Evolutionary conservation across 192 early-diverging fungal species (phyloP).

Genomic region (Rhizoclosmatium sp.): DNA sequence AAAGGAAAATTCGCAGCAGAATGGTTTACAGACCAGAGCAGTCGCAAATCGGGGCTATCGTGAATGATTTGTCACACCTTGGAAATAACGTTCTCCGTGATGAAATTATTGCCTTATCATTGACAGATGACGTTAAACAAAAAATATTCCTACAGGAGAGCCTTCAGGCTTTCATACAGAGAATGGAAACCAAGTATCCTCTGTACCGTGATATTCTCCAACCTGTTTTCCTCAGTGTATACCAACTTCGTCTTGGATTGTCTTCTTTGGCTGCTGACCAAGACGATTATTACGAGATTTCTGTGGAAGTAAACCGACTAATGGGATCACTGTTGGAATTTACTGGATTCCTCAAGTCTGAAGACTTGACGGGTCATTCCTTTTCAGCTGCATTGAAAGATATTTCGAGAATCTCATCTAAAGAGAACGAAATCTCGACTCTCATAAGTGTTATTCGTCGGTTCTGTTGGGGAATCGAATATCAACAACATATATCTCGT

Average conservation of each 20-base stretch:
- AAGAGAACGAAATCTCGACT: conserved; percentile 19
- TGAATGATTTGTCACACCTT: conserved; percentile 66
- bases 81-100: conserved; percentile 61
- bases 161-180: conserved; percentile 67
- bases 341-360: conserved; percentile 12
- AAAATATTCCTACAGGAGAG: conserved; percentile 76
- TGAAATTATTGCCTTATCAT: conserved; percentile 45
- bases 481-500: conserved; percentile 15
- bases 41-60: conserved; percentile 72
- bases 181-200: conserved; percentile 72
- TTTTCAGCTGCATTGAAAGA: conserved; percentile 10
- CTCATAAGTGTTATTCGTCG: conserved; percentile 29
- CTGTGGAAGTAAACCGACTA: conserved; percentile 6
- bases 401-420: conserved; percentile 14
- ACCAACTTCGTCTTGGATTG: conserved; percentile 81
- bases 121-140: conserved; percentile 58
- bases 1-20: conserved; percentile 7
- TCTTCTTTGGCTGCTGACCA: conserved; percentile 7
- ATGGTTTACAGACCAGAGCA: conserved; percentile 71
- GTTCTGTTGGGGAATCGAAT: conserved; percentile 30
- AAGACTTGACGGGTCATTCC: neutral
- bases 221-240: conserved; percentile 71
- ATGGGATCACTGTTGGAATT: conserved; percentile 16
- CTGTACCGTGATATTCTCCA: conserved; percentile 80
- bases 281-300: conserved; percentile 3